phyloP scores from a whole-genome alignment of 495 filamentous ascomycete genomes.

The Penicillium canescens region DNA sequence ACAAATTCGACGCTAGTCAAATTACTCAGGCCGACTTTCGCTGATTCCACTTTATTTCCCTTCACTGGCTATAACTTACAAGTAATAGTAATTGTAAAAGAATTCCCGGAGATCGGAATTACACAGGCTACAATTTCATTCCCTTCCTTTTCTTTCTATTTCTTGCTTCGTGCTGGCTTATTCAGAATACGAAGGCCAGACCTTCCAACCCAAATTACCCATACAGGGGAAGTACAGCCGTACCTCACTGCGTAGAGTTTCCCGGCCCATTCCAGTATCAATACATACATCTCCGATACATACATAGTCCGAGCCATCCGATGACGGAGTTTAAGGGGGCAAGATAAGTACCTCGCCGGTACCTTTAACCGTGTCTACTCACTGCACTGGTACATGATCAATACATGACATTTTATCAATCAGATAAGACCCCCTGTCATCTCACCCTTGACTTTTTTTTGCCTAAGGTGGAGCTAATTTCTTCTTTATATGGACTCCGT shows the following conservation, averaged over 20 bases:
- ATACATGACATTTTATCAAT: slow-evolving; percentile 26
- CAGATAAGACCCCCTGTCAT: slow-evolving; percentile 22
- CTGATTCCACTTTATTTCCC: slow-evolving; percentile 13
- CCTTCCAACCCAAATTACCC: neutral
- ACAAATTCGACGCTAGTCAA: slow-evolving; percentile 7
- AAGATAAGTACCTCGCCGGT: neutral
- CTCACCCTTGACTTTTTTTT: slow-evolving; percentile 4
- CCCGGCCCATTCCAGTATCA: too few relatives aligned
- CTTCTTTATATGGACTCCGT: neutral
- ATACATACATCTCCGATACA: neutral
- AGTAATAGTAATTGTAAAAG: too few relatives aligned
- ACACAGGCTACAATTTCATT: neutral
- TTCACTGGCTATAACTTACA: too few relatives aligned
- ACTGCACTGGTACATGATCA: neutral
- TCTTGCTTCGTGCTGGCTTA: too few relatives aligned
- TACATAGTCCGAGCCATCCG: slow-evolving; percentile 15
- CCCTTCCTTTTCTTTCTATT: too few relatives aligned
- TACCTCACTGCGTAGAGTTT: too few relatives aligned
- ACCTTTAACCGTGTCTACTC: neutral
- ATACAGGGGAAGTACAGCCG: neutral
- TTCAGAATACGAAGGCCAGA: neutral
- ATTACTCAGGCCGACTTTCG: slow-evolving; percentile 22
- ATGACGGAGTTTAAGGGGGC: slow-evolving; percentile 25
- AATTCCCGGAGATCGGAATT: slow-evolving; percentile 2
- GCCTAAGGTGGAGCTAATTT: slow-evolving; percentile 4